Evolutionary conservation across 2,329 filamentous ascomycete species (phyloP).

Genomic region (Fusarium sp.): DNA sequence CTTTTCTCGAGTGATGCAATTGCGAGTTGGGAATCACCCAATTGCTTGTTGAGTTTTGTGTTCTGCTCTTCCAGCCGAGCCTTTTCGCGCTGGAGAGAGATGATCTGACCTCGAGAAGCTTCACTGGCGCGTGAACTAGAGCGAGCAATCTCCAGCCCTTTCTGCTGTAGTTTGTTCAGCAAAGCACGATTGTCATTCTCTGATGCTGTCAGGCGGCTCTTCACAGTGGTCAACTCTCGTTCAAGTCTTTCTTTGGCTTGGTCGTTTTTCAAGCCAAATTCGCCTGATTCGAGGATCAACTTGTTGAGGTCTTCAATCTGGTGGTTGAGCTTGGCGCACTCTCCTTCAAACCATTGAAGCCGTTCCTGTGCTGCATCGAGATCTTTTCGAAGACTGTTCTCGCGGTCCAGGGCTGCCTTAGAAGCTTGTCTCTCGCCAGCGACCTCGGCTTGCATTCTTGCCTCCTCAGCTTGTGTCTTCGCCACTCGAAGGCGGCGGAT

Average conservation of each 20-base stretch:
- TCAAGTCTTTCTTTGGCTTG: constrained; percentile 94
- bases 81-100: constrained; percentile 85
- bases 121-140: constrained; percentile 89
- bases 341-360: constrained; percentile 80
- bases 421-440: constrained; percentile 83
- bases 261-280: constrained; percentile 89
- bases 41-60: constrained; percentile 80
- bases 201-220: constrained; percentile 87
- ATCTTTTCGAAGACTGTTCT: constrained; percentile 80
- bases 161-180: constrained; percentile 97
- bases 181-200: constrained; percentile 96
- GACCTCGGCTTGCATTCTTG: constrained; percentile 83
- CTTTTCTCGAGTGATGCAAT: constrained; percentile 91
- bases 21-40: constrained; percentile 85
- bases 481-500: constrained; percentile 84
- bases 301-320: constrained; percentile 89
- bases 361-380: constrained; percentile 82
- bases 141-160: constrained; percentile 93
- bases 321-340: constrained; percentile 78
- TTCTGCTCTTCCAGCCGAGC: constrained; percentile 84
- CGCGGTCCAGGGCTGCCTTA: constrained; percentile 80
- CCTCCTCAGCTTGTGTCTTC: constrained; percentile 86
- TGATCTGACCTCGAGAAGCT: constrained; percentile 79
- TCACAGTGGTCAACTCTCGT: constrained; percentile 89
- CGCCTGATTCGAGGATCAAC: constrained; percentile 87